These are phyloP conservation scores for Aureobasidium sp. DNA, from an alignment of 2,329 filamentous ascomycete genomes.

Conservation along the genomic window DNA sequence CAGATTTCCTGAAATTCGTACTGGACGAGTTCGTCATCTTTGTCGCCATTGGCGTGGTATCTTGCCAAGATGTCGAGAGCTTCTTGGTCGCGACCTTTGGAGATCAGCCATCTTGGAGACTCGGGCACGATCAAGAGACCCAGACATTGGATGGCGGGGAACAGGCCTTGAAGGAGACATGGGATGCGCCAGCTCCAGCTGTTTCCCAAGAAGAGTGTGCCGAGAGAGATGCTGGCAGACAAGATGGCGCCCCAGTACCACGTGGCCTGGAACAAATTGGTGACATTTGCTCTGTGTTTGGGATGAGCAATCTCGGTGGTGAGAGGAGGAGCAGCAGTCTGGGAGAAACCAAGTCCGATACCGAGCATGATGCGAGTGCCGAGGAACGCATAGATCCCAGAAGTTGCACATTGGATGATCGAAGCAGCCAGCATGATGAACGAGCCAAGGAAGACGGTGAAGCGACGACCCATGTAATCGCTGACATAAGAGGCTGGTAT, in stretches of 20 bases:
- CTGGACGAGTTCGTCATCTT: constrained; percentile 45
- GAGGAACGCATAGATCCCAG: constrained; percentile 23
- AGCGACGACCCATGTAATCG: constrained; percentile 24
- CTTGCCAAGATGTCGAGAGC: constrained; percentile 31
- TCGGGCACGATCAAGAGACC: constrained; percentile 23
- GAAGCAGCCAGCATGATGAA: constrained; percentile 21
- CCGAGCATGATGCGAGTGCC: constrained; percentile 27
- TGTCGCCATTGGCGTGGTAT: constrained; percentile 41
- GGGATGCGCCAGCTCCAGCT: constrained; percentile 26
- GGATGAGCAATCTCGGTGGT: constrained; percentile 14
- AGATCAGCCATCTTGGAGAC: constrained; percentile 24
- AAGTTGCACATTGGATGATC: constrained; percentile 22
- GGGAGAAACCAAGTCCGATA: constrained; percentile 29
- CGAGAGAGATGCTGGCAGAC: constrained; percentile 23
- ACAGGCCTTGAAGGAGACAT: constrained; percentile 22
- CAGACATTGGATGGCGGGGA: constrained; percentile 22
- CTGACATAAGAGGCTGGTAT: constrained; percentile 23
- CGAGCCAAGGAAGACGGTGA: constrained; percentile 22
- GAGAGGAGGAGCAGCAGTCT: constrained; percentile 20
- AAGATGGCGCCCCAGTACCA: constrained; percentile 25
- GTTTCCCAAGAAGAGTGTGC: constrained; percentile 20
- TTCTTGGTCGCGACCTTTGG: constrained; percentile 23
- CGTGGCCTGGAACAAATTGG: constrained; percentile 27
- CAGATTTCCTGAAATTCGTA: constrained; percentile 57
- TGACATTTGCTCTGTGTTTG: constrained; percentile 25